Evolutionary conservation across 225 moss, liverwort and hornwort species (phyloP), one percentile per base, ranked within the genome.

Genomic region (Lunularia cruciata): DNA sequence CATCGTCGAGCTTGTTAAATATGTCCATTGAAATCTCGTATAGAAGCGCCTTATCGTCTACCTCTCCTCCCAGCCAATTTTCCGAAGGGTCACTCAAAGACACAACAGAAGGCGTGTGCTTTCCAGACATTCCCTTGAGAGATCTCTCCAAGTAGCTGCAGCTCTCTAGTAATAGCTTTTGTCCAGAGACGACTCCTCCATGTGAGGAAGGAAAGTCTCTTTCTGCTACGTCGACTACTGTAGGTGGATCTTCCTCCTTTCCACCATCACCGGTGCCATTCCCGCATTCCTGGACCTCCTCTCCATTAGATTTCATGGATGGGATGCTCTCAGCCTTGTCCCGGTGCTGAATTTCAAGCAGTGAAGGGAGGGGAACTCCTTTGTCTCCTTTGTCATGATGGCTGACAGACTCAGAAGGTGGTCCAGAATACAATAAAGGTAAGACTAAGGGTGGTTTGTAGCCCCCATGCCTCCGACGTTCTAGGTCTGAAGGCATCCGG

Each of bases 401-500:
- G 25, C 9, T 48, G 32, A 31, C 23, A 12, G 16, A 47, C 47
- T 34, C 35, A 47, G 39, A 63, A 33, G 39, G 47, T 60, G 1
- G 16, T 13, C 58, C 60, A 28, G 34, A n/a, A 14, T 78, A 60
- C 27, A 70, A 27, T 19, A 73, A 23, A 47, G 78, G 59, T 60
- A 63, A 47, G 47, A 73, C 45, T 15, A 67, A 53, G 16, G 80
- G 76, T 57, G 85, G 62, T 13, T 77, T 82, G 33, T 75, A 85
- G 26, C 78, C 82, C 58, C 74, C 74, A 38, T 40, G 23, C 19
- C 67, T 60, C 60, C 63, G 55, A 31, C 62, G 48, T 47, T 58
- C 69, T 65, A 81, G 75, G 72, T 86, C 82, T 47, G 85, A 84
- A 13, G 92, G 88, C 83, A 88, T 71, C 30, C 88, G 79, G 37